These are phyloP conservation scores for Lachancea fermentati DNA, from an alignment of 805 yeast species.

Conservation along the genomic window DNA sequence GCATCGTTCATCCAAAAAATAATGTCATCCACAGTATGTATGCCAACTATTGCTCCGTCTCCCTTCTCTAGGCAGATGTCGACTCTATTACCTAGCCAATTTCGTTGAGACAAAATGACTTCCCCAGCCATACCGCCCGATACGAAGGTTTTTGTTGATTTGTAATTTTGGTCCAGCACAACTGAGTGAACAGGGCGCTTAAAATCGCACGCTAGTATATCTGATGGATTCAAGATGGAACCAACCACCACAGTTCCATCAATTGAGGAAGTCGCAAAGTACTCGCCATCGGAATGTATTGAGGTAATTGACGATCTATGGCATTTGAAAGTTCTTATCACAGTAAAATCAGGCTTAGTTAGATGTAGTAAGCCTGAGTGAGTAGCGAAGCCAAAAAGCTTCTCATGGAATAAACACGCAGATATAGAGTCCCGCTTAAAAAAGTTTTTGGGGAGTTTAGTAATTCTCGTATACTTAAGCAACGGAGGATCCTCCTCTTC, in stretches of 20 bases:
- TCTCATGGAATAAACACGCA: constrained; percentile 53
- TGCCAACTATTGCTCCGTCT: constrained; percentile 65
- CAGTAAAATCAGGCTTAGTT: constrained; percentile 50
- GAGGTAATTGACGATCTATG: constrained; percentile 81
- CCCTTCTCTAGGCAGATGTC: constrained; percentile 60
- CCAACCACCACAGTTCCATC: constrained; percentile 92
- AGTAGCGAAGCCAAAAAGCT: constrained; percentile 74
- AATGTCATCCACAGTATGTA: constrained; percentile 58
- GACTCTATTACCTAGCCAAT: constrained; percentile 81
- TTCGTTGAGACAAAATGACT: constrained; percentile 63
- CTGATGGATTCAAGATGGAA: constrained; percentile 53
- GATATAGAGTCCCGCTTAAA: constrained; percentile 77
- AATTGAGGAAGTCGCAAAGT: constrained; percentile 83
- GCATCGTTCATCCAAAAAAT: constrained; percentile 78
- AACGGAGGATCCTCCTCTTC: constrained; percentile 62
- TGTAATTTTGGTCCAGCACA: constrained; percentile 67
- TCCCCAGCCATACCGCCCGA: constrained; percentile 91
- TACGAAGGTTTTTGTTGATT: constrained; percentile 55
- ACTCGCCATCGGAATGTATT: constrained; percentile 58
- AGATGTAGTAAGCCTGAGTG: constrained; percentile 81
- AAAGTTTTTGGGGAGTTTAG: constrained; percentile 61
- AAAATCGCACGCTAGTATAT: constrained; percentile 71
- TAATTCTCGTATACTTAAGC: constrained; percentile 67
- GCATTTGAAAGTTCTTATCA: constrained; percentile 70
- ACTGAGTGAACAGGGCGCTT: constrained; percentile 87